Base-by-base conservation (phyloP, 2,329 filamentous ascomycete genomes). In the Fusarium cicatricum region DNA sequence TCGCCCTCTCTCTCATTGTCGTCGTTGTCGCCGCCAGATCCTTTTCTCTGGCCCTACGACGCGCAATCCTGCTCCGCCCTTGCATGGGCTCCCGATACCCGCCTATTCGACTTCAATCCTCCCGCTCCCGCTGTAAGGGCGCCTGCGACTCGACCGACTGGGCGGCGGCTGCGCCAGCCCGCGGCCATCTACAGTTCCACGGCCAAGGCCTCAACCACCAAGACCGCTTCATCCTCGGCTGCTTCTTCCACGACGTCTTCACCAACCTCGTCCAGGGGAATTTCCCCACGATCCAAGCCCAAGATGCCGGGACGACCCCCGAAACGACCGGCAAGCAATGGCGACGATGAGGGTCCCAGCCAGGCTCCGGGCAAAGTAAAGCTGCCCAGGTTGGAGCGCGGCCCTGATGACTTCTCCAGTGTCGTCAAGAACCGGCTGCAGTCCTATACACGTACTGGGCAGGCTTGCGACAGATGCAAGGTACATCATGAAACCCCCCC, bases 401-500 rank as follows among this genome's bases (percentile, higher is more conserved):
- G 75, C 4, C 67, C 74, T 19, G 78, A 81, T 43, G 81, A 84
- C 62, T 85, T 84, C 60, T 85, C 82, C 4, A 79, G 74, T 52
- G 80, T 82, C 28, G 81, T 85, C 62, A 85, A 85, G 75, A 82
- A 74, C 67, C 80, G 82, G 49, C 72, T 85, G 38, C 79, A 81
- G 60, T 80, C 81, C 4, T 84, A 84, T 60, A 83, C 82, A 16
- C 78, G 83, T 52, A 96, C 91, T 0, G 91, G 91, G 10, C 91
- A 96, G 77, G 91, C 91, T 28, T 96, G 91, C 80, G 91, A 96
- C 75, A 83, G 92, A 51, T 96, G 92, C 82, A 95, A 94, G 83
- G 89, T 91, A 74, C 66, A 81, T 48, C 31, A 53, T 45, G 3
- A 11, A 11, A 21, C 37, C 17, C 34, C 31, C 36, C 49, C 16